phyloP scores from a whole-genome alignment of 2,329 filamentous ascomycete species.

The Beauveria brongniartii region DNA sequence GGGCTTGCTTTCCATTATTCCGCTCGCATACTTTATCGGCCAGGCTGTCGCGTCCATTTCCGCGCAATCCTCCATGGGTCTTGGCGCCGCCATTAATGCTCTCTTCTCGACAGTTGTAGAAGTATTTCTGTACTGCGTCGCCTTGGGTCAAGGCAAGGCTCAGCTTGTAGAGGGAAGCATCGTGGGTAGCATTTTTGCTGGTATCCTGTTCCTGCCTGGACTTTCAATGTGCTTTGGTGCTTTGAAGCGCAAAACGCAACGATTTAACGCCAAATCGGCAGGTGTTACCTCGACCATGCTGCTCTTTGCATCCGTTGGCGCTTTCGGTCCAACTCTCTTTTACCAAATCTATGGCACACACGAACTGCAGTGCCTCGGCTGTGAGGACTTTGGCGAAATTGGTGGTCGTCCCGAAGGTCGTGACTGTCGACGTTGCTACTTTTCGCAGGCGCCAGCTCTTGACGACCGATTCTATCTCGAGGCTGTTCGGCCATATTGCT shows the following conservation, averaged over 20 bases:
- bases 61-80: conserved; percentile 95
- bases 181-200: conserved; percentile 95
- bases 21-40: conserved; percentile 94
- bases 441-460: conserved; percentile 76
- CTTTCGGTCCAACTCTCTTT: conserved; percentile 92
- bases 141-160: conserved; percentile 84
- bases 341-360: conserved; percentile 99
- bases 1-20: conserved; percentile 85
- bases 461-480: conserved; percentile 84
- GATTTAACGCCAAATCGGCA: conserved; percentile 94
- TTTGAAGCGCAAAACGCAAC: conserved; percentile 93
- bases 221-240: conserved; percentile 98
- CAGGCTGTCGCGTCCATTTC: conserved; percentile 98
- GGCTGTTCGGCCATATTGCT: conserved; percentile 89
- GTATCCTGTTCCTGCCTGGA: conserved; percentile 88
- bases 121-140: conserved; percentile 94
- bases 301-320: conserved; percentile 88
- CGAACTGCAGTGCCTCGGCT: conserved; percentile 77
- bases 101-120: conserved; percentile 98
- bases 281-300: conserved; percentile 98
- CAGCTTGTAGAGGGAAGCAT: conserved; percentile 93
- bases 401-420: conserved; percentile 35
- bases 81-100: conserved; percentile 93
- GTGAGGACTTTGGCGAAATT: conserved; percentile 37
- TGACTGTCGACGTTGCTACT: conserved; percentile 91